Conservation (phyloP, 495 filamentous ascomycete species). For the Ramalina peruviana region DNA sequence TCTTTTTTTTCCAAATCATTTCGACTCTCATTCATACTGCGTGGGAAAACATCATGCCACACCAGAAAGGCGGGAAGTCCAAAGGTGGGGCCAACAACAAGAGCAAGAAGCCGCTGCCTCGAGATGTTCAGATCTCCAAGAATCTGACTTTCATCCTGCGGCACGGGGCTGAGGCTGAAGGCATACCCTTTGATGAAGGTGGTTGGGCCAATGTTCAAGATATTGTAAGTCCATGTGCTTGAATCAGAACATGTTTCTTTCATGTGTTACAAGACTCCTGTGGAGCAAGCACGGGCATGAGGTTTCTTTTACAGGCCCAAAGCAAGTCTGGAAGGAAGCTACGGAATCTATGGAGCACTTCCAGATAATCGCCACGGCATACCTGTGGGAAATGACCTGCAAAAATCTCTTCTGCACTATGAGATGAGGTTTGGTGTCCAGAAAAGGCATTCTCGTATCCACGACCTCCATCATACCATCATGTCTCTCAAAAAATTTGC, state of each 20-base stretch:
- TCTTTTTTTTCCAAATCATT: too few species aligned
- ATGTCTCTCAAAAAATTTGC: background rate
- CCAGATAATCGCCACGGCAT: too few species aligned
- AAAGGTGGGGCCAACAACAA: background rate
- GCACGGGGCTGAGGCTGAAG: conserved; percentile 70
- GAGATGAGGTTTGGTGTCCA: too few species aligned
- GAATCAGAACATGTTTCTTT: background rate
- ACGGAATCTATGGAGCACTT: too few species aligned
- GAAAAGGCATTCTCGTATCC: too few species aligned
- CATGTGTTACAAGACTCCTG: background rate
- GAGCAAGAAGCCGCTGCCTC: conserved; percentile 10
- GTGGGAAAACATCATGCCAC: background rate
- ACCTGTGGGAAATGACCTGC: too few species aligned
- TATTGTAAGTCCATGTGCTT: conserved; percentile 45
- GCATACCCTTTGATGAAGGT: conserved; percentile 57
- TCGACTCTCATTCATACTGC: too few species aligned
- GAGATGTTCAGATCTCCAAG: conserved; percentile 63
- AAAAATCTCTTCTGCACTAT: too few species aligned
- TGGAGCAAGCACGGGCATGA: too few species aligned
- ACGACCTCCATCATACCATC: too few species aligned
- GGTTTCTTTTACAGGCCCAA: too few species aligned
- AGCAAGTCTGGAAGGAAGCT: too few species aligned
- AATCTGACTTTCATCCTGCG: conserved; percentile 65
- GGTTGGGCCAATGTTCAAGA: conserved; percentile 69
- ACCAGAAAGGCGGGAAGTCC: background rate